Conservation (phyloP, 2,329 filamentous ascomycete species). For the Colletotrichum navitas region DNA sequence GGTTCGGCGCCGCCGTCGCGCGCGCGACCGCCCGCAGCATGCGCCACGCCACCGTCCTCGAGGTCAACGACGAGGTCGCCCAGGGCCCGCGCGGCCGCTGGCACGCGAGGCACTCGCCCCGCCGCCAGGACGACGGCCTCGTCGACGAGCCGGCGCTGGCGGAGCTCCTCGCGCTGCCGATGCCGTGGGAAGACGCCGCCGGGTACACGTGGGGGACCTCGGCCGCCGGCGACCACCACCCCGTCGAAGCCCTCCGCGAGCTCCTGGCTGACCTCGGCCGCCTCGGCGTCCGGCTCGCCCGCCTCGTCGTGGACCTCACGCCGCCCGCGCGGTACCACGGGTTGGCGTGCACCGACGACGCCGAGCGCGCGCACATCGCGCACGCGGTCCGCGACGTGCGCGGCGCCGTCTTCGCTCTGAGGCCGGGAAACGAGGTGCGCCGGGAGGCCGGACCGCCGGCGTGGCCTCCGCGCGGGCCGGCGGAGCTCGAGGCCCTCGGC, state of each 20-base stretch:
- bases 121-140: neutral
- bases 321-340: neutral
- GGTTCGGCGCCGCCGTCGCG: neutral
- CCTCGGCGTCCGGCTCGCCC: neutral
- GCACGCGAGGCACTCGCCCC: neutral
- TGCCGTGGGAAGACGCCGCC: neutral
- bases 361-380: neutral
- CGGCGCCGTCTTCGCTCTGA: neutral
- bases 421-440: neutral
- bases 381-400: neutral
- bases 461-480: neutral
- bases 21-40: neutral
- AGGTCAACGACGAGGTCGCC: neutral
- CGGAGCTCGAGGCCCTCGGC: neutral
- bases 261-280: neutral
- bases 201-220: neutral
- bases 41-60: neutral
- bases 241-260: slow-evolving; percentile 2
- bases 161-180: neutral
- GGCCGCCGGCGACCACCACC: neutral
- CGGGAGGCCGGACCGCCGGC: neutral
- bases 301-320: neutral
- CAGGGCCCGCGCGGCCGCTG: neutral
- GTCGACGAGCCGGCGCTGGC: neutral
- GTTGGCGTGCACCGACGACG: neutral